Base-by-base conservation (phyloP, 1,139 yeast species). In the Pichia sp. region DNA sequence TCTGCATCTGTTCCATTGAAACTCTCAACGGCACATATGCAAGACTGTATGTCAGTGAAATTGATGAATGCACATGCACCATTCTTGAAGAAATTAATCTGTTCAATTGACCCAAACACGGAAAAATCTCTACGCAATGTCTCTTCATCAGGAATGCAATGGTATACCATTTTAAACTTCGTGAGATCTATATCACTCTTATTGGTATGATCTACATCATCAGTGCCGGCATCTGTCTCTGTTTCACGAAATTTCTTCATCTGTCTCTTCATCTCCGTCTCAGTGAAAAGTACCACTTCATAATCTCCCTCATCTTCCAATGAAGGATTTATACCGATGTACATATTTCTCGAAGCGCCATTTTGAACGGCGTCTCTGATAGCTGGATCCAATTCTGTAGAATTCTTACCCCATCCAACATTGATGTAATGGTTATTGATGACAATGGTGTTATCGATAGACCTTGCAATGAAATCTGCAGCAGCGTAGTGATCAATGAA, bases 371-470 rank as follows among this genome's bases (percentile, higher is more conserved):
- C 95, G 44, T 78, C 62, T 7, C 86, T 75, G 41, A 88, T 69
- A 4, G 84, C 81, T 47, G 82, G 79, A n/a, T 86, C 75, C 40
- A 88, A 66, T 1, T 94, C 91, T 9, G 96, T 96, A 2, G 94
- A 77, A 58, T 86, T 94, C 56, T 84, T 85, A 33, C 97, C 98
- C 97, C 97, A 91, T 15, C 96, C 96, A 41, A 91, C 84, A 56
- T 84, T 83, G 39, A 88, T 75, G 49, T 84, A 70, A 50, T 88
- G 72, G 51, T 80, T 78, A 56, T 84, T 94, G 39, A 91, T 78
- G 4, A 83, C 71, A 38, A 91, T 63, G 1, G 93, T 94, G 48
- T 85, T 91, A 44, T 81, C 64, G 3, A 46, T 37, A 2, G 42
- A 37, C 17, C 39, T 32, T 14, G 95, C 94, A 59, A 79, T 86